These are phyloP conservation scores for Rubia tinctorum DNA, from an alignment of 305 asterid genomes.

Conservation along the genomic window DNA sequence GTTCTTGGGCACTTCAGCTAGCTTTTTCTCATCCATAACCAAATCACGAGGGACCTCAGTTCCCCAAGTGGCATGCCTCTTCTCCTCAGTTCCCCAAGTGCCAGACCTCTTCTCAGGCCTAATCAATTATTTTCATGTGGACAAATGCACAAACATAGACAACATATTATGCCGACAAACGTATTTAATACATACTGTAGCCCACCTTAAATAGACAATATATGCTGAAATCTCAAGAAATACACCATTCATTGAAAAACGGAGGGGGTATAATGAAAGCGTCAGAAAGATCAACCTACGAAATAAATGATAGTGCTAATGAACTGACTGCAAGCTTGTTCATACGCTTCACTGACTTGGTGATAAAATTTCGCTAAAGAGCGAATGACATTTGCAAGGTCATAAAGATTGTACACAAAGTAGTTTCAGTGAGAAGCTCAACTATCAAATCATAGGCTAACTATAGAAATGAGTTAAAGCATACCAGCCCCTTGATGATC, in stretches of 20 bases:
- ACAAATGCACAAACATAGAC: not conserved
- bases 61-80: constrained; percentile 84
- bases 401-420: constrained; percentile 76
- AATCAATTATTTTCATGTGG: not conserved
- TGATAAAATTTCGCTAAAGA: constrained; percentile 92
- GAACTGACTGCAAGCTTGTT: constrained; percentile 88
- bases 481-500: constrained; percentile 95
- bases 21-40: constrained; percentile 63
- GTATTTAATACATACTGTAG: not conserved
- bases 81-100: no score
- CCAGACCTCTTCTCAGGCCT: not conserved
- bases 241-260: no score
- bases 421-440: constrained; percentile 27
- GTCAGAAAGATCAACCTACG: constrained; percentile 44
- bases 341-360: constrained; percentile 98
- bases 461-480: not conserved
- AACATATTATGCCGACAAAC: not conserved
- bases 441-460: constrained; percentile 3
- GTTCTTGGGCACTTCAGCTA: constrained; percentile 71
- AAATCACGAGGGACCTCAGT: constrained; percentile 85
- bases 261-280: no score
- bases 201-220: not conserved
- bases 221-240: no score
- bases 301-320: constrained; percentile 74
- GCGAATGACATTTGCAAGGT: constrained; percentile 94